These are phyloP conservation scores for Phytophthora hybrid DNA, from an alignment of 352 stramenopile species.

Conservation along the genomic window DNA sequence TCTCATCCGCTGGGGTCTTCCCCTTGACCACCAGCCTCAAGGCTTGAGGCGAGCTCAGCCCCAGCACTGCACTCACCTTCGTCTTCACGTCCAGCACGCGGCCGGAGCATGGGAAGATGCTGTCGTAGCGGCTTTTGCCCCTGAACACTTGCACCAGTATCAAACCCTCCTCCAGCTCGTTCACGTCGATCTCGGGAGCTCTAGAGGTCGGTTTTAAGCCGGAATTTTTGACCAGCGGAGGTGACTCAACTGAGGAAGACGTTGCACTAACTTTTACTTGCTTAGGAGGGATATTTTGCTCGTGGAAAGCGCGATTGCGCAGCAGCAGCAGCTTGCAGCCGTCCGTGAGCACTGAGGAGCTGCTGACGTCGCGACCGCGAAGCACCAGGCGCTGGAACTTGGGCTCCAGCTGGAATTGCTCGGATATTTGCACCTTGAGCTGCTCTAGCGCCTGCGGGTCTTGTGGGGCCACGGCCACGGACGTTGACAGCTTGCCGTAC, in stretches of 20 bases:
- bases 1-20: constrained; percentile 59
- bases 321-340: constrained; percentile 63
- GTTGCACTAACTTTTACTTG: background rate
- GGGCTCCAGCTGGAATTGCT: constrained; percentile 44
- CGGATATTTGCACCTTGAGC: constrained; percentile 43
- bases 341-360: constrained; percentile 27
- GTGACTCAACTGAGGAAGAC: background rate
- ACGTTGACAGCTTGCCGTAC: constrained; percentile 52
- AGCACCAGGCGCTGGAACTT: constrained; percentile 67
- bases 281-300: constrained; percentile 15
- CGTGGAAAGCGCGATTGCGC: constrained; percentile 44
- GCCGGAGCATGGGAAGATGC: constrained; percentile 45
- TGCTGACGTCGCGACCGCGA: constrained; percentile 54
- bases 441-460: constrained; percentile 34
- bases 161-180: constrained; percentile 49
- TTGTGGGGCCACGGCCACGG: constrained; percentile 35
- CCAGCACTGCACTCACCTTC: constrained; percentile 55
- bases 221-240: constrained; percentile 1
- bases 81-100: constrained; percentile 57
- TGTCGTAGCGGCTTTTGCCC: constrained; percentile 67
- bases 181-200: constrained; percentile 41
- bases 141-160: constrained; percentile 63
- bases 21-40: constrained; percentile 73
- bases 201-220: constrained; percentile 3
- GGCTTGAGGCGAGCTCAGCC: constrained; percentile 44